Conservation (phyloP, 2,329 filamentous ascomycete genomes). For the Ascochyta lentis region DNA sequence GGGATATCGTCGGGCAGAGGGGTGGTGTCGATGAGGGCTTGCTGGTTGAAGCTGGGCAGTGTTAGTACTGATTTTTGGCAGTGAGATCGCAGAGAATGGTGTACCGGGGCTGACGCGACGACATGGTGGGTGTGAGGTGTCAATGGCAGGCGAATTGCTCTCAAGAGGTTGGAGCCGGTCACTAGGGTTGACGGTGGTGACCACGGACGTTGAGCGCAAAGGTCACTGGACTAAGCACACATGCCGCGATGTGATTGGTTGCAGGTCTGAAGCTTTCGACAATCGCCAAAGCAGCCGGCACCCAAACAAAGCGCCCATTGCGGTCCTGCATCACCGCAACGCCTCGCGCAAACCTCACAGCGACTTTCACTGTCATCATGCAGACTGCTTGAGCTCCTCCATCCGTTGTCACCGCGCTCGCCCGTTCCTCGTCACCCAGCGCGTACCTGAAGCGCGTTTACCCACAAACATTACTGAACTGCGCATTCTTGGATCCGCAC, state of each 20-base stretch:
- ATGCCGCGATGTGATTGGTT: constrained; percentile 14
- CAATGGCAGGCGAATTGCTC: constrained; percentile 48
- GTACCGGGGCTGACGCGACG: constrained; percentile 66
- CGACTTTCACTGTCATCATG: constrained; percentile 15
- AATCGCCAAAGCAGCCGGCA: constrained; percentile 20
- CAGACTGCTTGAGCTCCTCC: constrained; percentile 19
- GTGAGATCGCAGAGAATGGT: constrained; percentile 24
- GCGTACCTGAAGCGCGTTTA: constrained; percentile 23
- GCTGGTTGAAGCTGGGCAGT: constrained; percentile 82
- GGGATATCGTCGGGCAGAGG: constrained; percentile 92
- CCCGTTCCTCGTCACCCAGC: constrained; percentile 4
- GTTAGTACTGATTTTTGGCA: constrained; percentile 27
- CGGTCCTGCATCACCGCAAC: constrained; percentile 15
- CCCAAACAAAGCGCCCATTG: constrained; percentile 17
- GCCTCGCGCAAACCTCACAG: constrained; percentile 9
- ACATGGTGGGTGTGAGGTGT: constrained; percentile 59
- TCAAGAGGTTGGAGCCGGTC: constrained; percentile 29
- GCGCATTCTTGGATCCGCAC: not conserved
- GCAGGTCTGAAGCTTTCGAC: constrained; percentile 22
- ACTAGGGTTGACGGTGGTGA: constrained; percentile 22
- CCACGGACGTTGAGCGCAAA: no score
- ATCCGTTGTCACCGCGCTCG: not conserved
- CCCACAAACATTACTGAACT: constrained; percentile 7
- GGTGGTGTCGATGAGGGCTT: constrained; percentile 92
- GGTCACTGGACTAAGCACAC: no score